Evolutionary conservation across 148 eudicot species (phyloP), one percentile per base, ranked within the genome.

Genomic region (Rhododendron molle): DNA sequence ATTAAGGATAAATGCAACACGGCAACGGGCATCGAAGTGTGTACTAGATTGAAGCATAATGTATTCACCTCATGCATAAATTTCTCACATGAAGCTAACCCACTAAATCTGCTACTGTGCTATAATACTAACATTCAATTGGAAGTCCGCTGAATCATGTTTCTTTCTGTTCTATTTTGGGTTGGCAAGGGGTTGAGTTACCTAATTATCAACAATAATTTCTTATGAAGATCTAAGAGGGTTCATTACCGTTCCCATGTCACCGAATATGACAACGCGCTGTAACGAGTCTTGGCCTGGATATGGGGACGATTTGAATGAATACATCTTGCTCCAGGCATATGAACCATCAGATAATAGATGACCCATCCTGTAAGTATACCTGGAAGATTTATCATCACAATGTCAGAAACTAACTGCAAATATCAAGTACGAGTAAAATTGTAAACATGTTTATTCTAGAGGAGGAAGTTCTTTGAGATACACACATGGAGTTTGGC

Each of bases 221-320:
- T 28, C 38, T 56, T 6, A 36, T 34, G 21, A 21, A 34, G 4
- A 15, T 73, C 20, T 0, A 4, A 6, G 21, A 83, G 46, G 83
- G 30, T 69, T 26, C 4, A 52, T n/a, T 92, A 96, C 99, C 98
- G 93, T 96, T 28, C 99, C 99, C 96, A 93, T 92, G 90, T 96
- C 99, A 15, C 99, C 98, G 82, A 96, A 94, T 81, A 95, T 89
- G 79, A 96, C 67, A 58, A 96, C 93, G 9, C 93, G 95, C 84
- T 96, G 99, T 76, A 94, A 76, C 2, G 99, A 95, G 85, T 94
- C 94, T 77, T 96, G 96, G 58, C 98, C 98, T 9, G 92, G 98
- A 86, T 87, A 95, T 21, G 98, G 98, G 67, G 98, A 89, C 49
- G 98, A 92, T 87, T 84, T 92, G 88, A 96, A 94, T 14, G 94